phyloP scores from a whole-genome alignment of 2,329 filamentous ascomycete genomes.

The Ophiognomonia clavigignenti-juglandacearum region DNA sequence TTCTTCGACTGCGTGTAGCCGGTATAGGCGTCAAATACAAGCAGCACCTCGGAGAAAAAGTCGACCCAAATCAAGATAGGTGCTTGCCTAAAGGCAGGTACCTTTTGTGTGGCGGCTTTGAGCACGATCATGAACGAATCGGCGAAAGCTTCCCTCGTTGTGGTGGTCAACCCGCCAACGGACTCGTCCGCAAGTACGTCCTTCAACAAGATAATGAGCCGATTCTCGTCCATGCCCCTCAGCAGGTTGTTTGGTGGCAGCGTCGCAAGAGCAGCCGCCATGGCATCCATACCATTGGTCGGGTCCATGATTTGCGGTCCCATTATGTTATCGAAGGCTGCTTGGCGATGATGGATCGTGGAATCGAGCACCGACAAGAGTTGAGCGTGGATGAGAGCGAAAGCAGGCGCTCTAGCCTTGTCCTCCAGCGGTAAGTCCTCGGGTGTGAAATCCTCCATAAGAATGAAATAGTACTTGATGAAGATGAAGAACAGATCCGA shows the following conservation, averaged over 20 bases:
- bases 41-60: slow-evolving; percentile 76
- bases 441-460: slow-evolving; percentile 70
- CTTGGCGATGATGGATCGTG: slow-evolving; percentile 78
- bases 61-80: slow-evolving; percentile 90
- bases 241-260: slow-evolving; percentile 62
- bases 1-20: slow-evolving; percentile 23
- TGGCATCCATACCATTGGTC: slow-evolving; percentile 56
- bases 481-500: slow-evolving; percentile 92
- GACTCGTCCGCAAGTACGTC: slow-evolving; percentile 62
- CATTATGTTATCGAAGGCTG: slow-evolving; percentile 41
- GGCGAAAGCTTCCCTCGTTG: slow-evolving; percentile 65
- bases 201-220: slow-evolving; percentile 74
- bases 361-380: slow-evolving; percentile 74
- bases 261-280: slow-evolving; percentile 57
- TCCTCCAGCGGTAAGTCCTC: slow-evolving; percentile 45
- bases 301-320: slow-evolving; percentile 40
- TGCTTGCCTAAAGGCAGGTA: slow-evolving; percentile 74
- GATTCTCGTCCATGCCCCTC: slow-evolving; percentile 83
- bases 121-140: slow-evolving; percentile 69
- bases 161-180: slow-evolving; percentile 26
- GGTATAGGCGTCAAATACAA: slow-evolving; percentile 51
- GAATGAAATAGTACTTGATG: slow-evolving; percentile 78
- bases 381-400: slow-evolving; percentile 78
- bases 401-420: slow-evolving; percentile 65
- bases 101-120: slow-evolving; percentile 68